Evolutionary conservation across 257 asterid species (phyloP), one percentile per base, ranked within the genome.

Genomic region (Fraxinus excelsior): DNA sequence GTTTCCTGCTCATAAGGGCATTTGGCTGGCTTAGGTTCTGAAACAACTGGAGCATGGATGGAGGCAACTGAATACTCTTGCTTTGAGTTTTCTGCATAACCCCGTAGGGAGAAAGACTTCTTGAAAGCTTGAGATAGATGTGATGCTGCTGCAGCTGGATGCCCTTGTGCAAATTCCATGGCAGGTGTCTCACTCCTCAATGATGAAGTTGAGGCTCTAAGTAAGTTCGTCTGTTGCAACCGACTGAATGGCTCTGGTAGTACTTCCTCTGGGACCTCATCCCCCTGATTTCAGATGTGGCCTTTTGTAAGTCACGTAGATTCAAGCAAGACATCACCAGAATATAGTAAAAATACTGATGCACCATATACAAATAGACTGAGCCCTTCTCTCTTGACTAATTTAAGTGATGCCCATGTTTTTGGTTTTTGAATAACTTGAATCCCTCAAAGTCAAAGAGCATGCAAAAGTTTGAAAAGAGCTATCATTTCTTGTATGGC

Each of bases 241-340:
- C 26, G 71, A 78, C 76, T 79, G 81, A 90, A 91, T 21, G 94
- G 92, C 26, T 77, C 90, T 2, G 98, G 99, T 8, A 93, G 81
- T 21, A 5, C 85, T 76, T 78, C 96, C 86, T 85, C 92, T 0
- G 99, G 97, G 75, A 96, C 85, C 51, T 96, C 98, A 81, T 96
- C 88, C 1, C 85, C 92, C 98, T 96, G 94, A 76, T 58, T 69
- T 35, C 46, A 84, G 28, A 83, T 35, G 60, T 29, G 28, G 21
- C 28, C 49, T 46, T 44, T 70, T 79, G 31, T 74, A 44, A 76
- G 38, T 65, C 56, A 26, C 26, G 53, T 10, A 3, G 6, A 73
- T 37, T 56, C 4, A 14, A n/a, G 53, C 2, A 75, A 2, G 74
- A 66, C 56, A 70, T 3, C 67, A 77, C 13, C 4, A 56, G 21